Percentiles rank a stretch among this genome's conserved stretches.
Evolutionary conservation across 768 basidiomycete genomes (phyloP).

Genomic region (Phylloporus arenicola): DNA sequence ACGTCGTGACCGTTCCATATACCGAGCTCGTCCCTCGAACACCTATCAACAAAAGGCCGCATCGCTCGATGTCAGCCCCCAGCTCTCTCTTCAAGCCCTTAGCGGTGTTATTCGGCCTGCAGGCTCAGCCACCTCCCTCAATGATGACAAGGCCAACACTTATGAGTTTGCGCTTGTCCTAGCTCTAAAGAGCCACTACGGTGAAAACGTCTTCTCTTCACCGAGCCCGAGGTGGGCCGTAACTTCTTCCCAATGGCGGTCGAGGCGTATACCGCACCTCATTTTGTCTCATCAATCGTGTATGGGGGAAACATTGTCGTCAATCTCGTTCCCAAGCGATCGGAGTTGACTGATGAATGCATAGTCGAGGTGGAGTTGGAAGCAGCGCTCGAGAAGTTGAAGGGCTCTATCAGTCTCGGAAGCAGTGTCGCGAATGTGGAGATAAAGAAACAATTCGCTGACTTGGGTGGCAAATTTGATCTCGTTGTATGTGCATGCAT

Average conservation of each 20-base stretch:
- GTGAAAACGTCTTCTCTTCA: not conserved
- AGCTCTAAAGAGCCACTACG: no score
- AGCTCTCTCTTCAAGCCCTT: not conserved
- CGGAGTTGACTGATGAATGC: not conserved
- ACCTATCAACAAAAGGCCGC: not conserved
- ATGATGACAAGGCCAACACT: not conserved
- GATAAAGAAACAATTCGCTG: not conserved
- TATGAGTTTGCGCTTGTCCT: not conserved
- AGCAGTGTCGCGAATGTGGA: not conserved
- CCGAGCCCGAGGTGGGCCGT: not conserved
- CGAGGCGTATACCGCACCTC: not conserved
- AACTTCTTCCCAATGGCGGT: not conserved
- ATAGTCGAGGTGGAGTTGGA: not conserved
- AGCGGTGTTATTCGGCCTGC: not conserved
- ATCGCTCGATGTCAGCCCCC: not conserved
- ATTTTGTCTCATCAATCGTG: no score
- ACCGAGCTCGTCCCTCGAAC: not conserved
- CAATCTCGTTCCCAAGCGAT: no score
- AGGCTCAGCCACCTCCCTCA: not conserved
- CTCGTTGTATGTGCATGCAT: not conserved
- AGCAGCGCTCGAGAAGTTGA: not conserved
- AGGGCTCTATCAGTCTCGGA: not conserved
- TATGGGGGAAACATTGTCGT: no score
- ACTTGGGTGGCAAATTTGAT: not conserved
- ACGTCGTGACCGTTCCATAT: not conserved